Conservation (phyloP, 805 yeast species). For the Candida coquimbonensis region DNA sequence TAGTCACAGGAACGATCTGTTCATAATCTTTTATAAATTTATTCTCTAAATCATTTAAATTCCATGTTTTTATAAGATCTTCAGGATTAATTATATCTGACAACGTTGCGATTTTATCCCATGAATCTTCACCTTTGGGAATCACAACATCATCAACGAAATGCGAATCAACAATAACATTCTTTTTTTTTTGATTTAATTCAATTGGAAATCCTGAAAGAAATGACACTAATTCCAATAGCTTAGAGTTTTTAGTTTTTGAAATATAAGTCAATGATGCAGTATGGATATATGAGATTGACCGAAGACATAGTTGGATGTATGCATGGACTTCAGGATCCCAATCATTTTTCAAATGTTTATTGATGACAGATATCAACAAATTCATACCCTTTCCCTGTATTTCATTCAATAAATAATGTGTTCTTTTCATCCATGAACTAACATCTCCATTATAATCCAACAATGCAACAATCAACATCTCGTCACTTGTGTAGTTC, state of each 20-base stretch:
- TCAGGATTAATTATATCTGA: conserved; percentile 28
- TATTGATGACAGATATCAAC: conserved; percentile 8
- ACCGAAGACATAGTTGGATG: conserved; percentile 30
- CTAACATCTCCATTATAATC: conserved; percentile 14
- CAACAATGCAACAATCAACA: conserved; percentile 10
- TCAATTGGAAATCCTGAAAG: conserved; percentile 4
- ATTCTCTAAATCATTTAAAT: conserved; percentile 21
- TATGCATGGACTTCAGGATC: conserved; percentile 20
- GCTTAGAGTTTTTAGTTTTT: neutral
- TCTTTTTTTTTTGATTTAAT: neutral
- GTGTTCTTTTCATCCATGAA: conserved; percentile 8
- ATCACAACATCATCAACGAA: conserved; percentile 26
- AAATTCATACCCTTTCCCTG: neutral
- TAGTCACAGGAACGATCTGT: conserved; percentile 10
- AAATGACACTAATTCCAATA: conserved; percentile 6
- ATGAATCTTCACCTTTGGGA: conserved; percentile 46
- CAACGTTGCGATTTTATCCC: conserved; percentile 39
- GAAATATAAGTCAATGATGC: conserved; percentile 9
- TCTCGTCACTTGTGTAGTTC: neutral
- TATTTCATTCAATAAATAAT: neutral
- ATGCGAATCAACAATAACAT: conserved; percentile 1
- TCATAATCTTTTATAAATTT: conserved; percentile 13
- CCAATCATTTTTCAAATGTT: conserved; percentile 5
- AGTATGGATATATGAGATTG: conserved; percentile 6
- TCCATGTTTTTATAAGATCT: conserved; percentile 16